These are phyloP conservation scores for Pachyrhizus erosus DNA, from an alignment of 306 rosid genomes.

Conservation along the genomic window DNA sequence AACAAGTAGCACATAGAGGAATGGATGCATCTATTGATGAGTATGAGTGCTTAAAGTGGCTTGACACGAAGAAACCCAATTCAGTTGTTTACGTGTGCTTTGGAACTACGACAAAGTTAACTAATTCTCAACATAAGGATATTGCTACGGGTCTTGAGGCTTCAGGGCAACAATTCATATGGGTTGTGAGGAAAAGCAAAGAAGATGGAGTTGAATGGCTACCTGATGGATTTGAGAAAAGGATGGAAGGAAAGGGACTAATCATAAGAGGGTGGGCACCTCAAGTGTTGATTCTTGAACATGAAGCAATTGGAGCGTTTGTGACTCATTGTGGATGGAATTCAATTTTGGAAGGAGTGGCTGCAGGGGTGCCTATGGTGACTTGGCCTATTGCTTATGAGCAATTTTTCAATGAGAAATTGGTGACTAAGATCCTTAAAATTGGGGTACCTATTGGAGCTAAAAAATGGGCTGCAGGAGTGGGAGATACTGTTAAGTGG, in stretches of 20 bases:
- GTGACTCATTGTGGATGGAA: background rate
- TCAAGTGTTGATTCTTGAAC: background rate
- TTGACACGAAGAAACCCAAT: background rate
- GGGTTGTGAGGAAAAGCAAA: background rate
- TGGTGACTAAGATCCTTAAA: background rate
- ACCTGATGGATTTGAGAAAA: background rate
- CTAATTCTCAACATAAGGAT: background rate
- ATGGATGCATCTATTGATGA: background rate
- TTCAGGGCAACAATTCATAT: background rate
- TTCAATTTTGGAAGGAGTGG: background rate
- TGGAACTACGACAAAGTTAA: background rate
- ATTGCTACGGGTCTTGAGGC: background rate
- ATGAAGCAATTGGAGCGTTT: background rate
- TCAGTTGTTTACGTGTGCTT: background rate
- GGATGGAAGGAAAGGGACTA: background rate
- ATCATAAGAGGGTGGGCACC: background rate
- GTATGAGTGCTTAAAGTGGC: background rate
- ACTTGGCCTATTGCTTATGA: background rate
- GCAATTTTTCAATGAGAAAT: background rate
- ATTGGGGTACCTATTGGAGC: constrained; percentile 27
- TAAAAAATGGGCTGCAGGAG: constrained; percentile 1
- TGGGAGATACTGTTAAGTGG: background rate
- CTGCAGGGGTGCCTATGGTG: background rate
- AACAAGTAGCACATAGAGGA: background rate
- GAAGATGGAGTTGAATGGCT: background rate